Base-by-base conservation (phyloP, 495 filamentous ascomycete genomes). In the Penicillium diatomitis region DNA sequence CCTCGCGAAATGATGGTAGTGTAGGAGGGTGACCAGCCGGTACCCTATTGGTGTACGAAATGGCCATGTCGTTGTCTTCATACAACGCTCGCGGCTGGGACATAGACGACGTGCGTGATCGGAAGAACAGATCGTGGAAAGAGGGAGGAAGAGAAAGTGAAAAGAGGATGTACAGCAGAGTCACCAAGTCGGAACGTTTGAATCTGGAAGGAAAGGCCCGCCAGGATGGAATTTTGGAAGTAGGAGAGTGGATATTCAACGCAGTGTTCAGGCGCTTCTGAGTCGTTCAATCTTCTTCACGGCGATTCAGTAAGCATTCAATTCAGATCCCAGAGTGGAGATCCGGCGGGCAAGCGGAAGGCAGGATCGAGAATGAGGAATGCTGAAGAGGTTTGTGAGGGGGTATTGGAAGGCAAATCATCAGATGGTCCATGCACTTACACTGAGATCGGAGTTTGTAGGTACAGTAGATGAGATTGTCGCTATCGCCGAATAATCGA, bases 1-100 rank as follows among this genome's bases (percentile, higher is more conserved):
- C 71, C 59, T 74, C 69, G 42, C 71, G 64, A 50, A 74, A 72
- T 46, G 71, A 71, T 39, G 71, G 71, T 12, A 74, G 63, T 20
- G 66, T 64, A 52, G 68, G 69, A 40, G 60, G 55, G 46, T 66
- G 61, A 53, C 64, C 61, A 47, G 68, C 54, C 46, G 67, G 51
- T 36, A 66, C 56, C 48, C 63, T 60, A 52, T 56, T 66, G 50
- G 67, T 57, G 50, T 74, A 74, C 38, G 71, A 66, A 58, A 69
- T 66, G 56, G 69, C 65, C 69, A 74, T 74, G 49, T 67, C 58
- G 58, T 65, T 62, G 59, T 62, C 65, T 52, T 68, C 60, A 58
- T 66, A 61, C 51, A 55, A 43, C 52, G 63, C 58, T 49, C 60
- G 65, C 61, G 60, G 53, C 60, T 63, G 63, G 55, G 68, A 68